These are phyloP conservation scores for Pachyrhizus erosus DNA, from an alignment of 306 rosid genomes.

Conservation along the genomic window DNA sequence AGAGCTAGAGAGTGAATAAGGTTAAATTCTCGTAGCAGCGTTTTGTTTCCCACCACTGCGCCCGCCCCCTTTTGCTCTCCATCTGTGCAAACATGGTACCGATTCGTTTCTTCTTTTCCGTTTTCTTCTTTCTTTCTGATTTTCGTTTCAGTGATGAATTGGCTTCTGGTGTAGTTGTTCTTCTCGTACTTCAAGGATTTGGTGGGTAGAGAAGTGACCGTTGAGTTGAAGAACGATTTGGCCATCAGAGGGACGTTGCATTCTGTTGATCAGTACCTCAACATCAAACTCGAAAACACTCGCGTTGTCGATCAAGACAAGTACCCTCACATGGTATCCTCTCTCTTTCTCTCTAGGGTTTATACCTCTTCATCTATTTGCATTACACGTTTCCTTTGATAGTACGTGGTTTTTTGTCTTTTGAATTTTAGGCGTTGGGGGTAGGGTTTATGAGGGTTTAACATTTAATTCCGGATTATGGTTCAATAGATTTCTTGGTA, in stretches of 20 bases:
- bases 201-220: constrained; percentile 97
- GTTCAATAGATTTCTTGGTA: neutral
- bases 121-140: neutral
- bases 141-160: neutral
- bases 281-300: constrained; percentile 96
- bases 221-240: constrained; percentile 95
- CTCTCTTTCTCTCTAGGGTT: constrained; percentile 28
- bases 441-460: constrained; percentile 18
- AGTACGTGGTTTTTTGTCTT: neutral
- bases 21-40: neutral
- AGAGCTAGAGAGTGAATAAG: neutral
- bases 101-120: neutral
- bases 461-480: neutral
- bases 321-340: constrained; percentile 91
- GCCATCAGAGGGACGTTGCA: constrained; percentile 93
- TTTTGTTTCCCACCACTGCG: neutral
- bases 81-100: constrained; percentile 31
- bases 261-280: constrained; percentile 98
- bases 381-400: neutral
- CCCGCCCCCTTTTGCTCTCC: neutral
- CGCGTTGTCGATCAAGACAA: constrained; percentile 96
- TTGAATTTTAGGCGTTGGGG: neutral
- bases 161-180: constrained; percentile 66
- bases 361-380: neutral
- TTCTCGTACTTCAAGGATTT: constrained; percentile 98